Percentiles rank a stretch among this genome's conserved stretches.
These are phyloP conservation scores for Skeletonema grethae DNA, from an alignment of 108 stramenopile species.

Conservation along the genomic window DNA sequence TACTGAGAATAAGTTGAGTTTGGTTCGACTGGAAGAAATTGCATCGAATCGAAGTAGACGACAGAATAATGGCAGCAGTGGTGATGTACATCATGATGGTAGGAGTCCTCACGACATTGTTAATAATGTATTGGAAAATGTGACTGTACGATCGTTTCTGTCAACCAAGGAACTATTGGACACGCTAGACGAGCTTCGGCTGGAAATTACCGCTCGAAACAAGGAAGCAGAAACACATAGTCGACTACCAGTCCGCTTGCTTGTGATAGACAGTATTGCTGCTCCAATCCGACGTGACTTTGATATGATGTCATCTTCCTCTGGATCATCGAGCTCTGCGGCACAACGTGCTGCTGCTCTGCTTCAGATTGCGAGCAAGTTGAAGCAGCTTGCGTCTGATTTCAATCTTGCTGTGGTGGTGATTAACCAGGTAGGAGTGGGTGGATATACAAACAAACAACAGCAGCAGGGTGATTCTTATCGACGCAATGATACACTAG, in stretches of 20 bases:
- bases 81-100: not conserved
- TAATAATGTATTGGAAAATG: slow-evolving; percentile 59
- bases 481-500: slow-evolving; percentile 17
- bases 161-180: slow-evolving; percentile 62
- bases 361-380: slow-evolving; percentile 64
- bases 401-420: slow-evolving; percentile 75
- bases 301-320: slow-evolving; percentile 36
- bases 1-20: slow-evolving; percentile 77
- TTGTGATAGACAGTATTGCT: slow-evolving; percentile 89
- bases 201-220: slow-evolving; percentile 71
- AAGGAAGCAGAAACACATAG: slow-evolving; percentile 24
- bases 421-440: slow-evolving; percentile 76
- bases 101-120: slow-evolving; percentile 8
- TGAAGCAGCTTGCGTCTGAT: slow-evolving; percentile 77
- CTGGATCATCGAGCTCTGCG: slow-evolving; percentile 21
- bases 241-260: slow-evolving; percentile 63
- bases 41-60: slow-evolving; percentile 11
- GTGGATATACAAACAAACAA: not conserved
- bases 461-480: not conserved
- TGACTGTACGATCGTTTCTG: slow-evolving; percentile 61
- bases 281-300: slow-evolving; percentile 76
- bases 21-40: slow-evolving; percentile 70
- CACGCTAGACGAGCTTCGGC: slow-evolving; percentile 47
- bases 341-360: slow-evolving; percentile 59
- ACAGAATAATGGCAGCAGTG: slow-evolving; percentile 1